Base-by-base conservation (phyloP, 345 rosid genomes). In the Toxicodendron radicans region DNA sequence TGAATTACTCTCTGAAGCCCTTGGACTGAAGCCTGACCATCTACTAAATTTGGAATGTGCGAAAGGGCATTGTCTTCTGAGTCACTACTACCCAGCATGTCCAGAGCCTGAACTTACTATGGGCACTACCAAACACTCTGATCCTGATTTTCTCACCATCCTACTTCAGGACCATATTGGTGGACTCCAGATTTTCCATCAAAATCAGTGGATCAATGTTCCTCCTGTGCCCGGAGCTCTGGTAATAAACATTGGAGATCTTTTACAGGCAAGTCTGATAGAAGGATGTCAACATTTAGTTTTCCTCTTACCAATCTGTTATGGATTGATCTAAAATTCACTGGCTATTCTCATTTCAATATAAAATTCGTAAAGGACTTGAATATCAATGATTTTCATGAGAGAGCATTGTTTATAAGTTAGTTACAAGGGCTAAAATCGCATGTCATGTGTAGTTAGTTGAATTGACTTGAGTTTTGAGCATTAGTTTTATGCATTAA, bases 171-270 rank as follows among this genome's bases (percentile, higher is more conserved):
- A 84, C 45, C 74, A 73, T 56, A 73, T 81, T 7, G 86, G 89
- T 18, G 90, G 87, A 43, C 85, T 89, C 75, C 89, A 89, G 66
- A 62, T 84, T 71, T 64, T 91, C 52, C 81, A 84, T 56, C 78
- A 87, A 54, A 80, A 85, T 20, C 84, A 71, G 58, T 87, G 90
- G 88, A 76, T 89, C 38, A 82, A 85, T 64, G 86, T 91, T 49
- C 78, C 79, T 62, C 78, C 85, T 4, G 69, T 80, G 23, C 85
- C 86, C 0, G 85, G 80, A 48, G 86, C 85, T 27, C 74, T 87
- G 2, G 81, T 87, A 0, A 41, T 87, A 20, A 86, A 86, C 72
- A 70, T 84, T 0, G 90, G 90, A n/a, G 90, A 86, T 72, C 58
- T 86, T 21, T 75, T 86, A 35, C 87, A 86, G 83, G 90, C 82